A percentile compares a stretch with the other conserved stretches of the same genome.
These are phyloP conservation scores for Puccinia horiana DNA, from an alignment of 1,284 basidiomycete species.

Conservation along the genomic window DNA sequence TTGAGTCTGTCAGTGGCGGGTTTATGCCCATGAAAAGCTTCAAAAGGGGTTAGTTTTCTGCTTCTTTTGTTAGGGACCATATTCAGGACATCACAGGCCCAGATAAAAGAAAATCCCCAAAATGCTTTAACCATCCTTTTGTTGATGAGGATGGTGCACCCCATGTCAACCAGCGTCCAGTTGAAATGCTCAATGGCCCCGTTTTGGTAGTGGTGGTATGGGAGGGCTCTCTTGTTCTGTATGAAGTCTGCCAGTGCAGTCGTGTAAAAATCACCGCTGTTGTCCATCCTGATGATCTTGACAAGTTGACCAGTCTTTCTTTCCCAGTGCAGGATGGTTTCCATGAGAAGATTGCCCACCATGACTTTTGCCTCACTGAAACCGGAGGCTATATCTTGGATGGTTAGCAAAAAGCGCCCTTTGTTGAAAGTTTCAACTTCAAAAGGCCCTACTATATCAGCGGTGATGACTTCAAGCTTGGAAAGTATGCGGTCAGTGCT, in stretches of 20 bases:
- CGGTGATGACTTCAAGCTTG: background rate
- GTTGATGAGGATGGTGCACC: background rate
- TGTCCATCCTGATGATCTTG: background rate
- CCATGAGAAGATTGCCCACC: background rate
- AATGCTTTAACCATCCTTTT: background rate
- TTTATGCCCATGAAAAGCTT: background rate
- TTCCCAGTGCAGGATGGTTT: background rate
- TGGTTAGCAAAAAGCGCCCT: background rate
- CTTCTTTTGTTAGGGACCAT: background rate
- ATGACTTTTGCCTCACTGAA: background rate
- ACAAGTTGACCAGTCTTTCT: background rate
- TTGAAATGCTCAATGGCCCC: no score
- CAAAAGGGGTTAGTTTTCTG: background rate
- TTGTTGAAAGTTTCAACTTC: background rate
- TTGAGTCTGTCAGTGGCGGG: background rate
- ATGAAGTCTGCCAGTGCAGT: background rate
- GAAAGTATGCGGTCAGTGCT: no score
- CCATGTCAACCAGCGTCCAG: constrained; percentile 1
- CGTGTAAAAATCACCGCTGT: background rate
- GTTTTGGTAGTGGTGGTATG: constrained; percentile 17
- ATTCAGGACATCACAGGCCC: background rate
- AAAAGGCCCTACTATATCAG: background rate
- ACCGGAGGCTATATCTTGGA: background rate
- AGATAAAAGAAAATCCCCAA: background rate
- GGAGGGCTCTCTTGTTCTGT: background rate